phyloP scores from a whole-genome alignment of 768 basidiomycete species.

The Lyophyllum atratum region DNA sequence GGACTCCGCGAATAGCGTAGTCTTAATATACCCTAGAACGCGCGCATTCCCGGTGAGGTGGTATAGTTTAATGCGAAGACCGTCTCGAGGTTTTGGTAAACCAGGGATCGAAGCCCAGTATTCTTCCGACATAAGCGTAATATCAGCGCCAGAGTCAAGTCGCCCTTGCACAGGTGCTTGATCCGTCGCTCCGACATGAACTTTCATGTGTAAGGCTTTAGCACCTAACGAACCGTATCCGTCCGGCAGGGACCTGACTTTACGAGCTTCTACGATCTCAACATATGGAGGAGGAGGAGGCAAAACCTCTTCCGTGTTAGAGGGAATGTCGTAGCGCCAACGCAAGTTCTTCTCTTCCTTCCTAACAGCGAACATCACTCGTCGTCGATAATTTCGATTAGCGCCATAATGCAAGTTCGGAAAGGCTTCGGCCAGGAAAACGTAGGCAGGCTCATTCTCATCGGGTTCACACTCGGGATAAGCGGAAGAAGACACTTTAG shows the following conservation, averaged over 20 bases:
- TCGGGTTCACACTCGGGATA: neutral
- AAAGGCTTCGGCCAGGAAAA: neutral
- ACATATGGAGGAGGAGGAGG: neutral
- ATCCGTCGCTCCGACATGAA: neutral
- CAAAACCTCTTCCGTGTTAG: neutral
- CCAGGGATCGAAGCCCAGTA: neutral
- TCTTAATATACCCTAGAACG: neutral
- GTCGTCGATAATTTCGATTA: neutral
- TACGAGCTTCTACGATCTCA: neutral
- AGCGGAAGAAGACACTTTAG: constrained; percentile 5
- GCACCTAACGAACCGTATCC: neutral
- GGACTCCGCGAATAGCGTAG: neutral
- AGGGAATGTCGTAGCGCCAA: neutral
- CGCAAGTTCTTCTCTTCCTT: neutral
- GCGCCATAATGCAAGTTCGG: neutral
- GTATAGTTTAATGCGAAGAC: neutral
- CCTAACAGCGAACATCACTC: neutral
- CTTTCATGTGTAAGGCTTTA: neutral
- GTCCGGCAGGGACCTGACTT: neutral
- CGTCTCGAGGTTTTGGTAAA: neutral
- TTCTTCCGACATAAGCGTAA: neutral
- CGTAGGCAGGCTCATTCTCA: neutral
- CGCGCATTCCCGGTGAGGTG: neutral
- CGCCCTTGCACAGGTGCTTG: neutral
- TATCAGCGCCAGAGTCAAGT: neutral